phyloP scores from a whole-genome alignment of 805 yeast genomes.

The Wickerhamiella dianesei region DNA sequence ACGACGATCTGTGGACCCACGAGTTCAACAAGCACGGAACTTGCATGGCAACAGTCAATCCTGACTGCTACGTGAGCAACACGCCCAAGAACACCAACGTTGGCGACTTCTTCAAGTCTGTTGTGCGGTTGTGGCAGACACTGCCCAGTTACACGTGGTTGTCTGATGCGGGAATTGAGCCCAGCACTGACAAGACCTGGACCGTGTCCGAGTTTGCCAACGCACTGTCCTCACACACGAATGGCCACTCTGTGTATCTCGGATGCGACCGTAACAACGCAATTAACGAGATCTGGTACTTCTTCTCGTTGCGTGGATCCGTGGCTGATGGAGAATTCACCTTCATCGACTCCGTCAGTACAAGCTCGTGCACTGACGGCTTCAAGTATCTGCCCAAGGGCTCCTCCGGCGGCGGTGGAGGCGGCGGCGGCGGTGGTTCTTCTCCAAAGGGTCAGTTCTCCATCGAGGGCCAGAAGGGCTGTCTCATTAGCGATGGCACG shows the following conservation, averaged over 20 bases:
- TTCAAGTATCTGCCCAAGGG: conserved; percentile 65
- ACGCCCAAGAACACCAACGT: conserved; percentile 31
- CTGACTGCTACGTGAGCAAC: conserved; percentile 43
- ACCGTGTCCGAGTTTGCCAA: conserved; percentile 31
- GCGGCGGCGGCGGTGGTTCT: conserved; percentile 20
- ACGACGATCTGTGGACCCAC: conserved; percentile 68
- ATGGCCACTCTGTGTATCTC: conserved; percentile 42
- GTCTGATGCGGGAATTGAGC: conserved; percentile 54
- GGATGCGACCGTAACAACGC: conserved; percentile 42
- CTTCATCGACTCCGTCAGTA: conserved; percentile 40
- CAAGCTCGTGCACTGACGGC: conserved; percentile 58
- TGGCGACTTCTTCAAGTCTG: conserved; percentile 53
- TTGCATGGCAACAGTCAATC: conserved; percentile 68
- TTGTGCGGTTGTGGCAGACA: conserved; percentile 42
- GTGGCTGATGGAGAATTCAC: conserved; percentile 49
- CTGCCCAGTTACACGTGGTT: conserved; percentile 60
- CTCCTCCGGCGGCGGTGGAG: conserved; percentile 21
- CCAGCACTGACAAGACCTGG: conserved; percentile 45
- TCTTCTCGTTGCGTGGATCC: conserved; percentile 61
- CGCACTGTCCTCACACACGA: conserved; percentile 27
- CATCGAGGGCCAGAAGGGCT: conserved; percentile 45
- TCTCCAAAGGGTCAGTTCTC: conserved; percentile 34
- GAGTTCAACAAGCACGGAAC: conserved; percentile 93
- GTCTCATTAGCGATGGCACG: conserved; percentile 72
- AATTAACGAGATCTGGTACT: conserved; percentile 66